These are phyloP conservation scores for Ettlia oleoabundans DNA, from an alignment of 139 green algal genomes.

Conservation along the genomic window DNA sequence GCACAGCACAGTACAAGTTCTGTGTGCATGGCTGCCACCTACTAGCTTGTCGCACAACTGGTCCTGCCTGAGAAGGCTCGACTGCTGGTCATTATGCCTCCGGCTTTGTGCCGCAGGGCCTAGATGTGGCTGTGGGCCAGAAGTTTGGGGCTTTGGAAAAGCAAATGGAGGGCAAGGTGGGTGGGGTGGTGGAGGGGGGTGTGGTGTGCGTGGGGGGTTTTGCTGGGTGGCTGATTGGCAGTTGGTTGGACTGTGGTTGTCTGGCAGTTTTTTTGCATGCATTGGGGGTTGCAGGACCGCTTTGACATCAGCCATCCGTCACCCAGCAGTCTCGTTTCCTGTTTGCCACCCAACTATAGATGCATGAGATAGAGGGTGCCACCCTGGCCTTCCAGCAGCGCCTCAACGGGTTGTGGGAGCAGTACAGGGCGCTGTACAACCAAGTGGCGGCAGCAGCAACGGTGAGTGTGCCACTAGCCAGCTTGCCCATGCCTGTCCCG, in stretches of 20 bases:
- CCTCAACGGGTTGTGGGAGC: conserved; percentile 30
- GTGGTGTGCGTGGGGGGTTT: too few relatives aligned
- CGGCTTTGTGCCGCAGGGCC: background rate
- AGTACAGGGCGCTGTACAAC: conserved; percentile 22
- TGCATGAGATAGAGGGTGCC: conserved; percentile 14
- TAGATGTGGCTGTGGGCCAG: background rate
- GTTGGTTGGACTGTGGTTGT: too few relatives aligned
- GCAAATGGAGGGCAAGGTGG: conserved; percentile 22
- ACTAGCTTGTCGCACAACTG: too few relatives aligned
- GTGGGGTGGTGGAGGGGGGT: background rate
- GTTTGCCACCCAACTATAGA: background rate
- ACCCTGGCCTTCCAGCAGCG: conserved; percentile 20
- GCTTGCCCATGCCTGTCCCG: background rate
- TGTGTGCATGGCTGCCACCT: too few relatives aligned
- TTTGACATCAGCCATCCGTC: background rate
- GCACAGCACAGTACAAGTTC: too few relatives aligned
- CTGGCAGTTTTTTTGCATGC: too few relatives aligned
- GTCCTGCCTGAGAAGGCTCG: too few relatives aligned
- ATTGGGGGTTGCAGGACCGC: background rate
- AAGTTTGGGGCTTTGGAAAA: conserved; percentile 16
- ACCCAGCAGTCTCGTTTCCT: background rate
- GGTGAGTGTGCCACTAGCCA: conserved; percentile 1
- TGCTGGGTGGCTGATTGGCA: too few relatives aligned
- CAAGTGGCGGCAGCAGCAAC: background rate
- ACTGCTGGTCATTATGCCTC: too few relatives aligned